Evolutionary conservation across 257 asterid genomes (phyloP), one percentile per base, ranked within the genome.

Genomic region (Nemophila menziesii): DNA sequence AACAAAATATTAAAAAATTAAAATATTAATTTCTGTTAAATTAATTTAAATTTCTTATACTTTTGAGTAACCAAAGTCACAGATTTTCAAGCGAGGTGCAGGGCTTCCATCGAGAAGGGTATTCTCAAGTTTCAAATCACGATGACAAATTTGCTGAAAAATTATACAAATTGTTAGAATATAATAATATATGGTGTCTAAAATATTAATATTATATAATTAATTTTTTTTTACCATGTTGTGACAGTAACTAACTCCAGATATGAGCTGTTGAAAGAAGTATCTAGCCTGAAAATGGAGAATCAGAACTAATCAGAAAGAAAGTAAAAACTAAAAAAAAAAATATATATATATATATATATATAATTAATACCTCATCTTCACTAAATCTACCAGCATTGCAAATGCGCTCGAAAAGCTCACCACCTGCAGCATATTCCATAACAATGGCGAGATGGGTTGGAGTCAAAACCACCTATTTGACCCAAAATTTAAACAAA

Each of bases 1-100:
- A 8, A 21, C 9, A 48, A 29, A 29, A 2, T 2, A 8, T 11
- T 5, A 0, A 7, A 1, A 39, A 19, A 0, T 16, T 12, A 19
- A 9, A 15, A 12, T 20, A 20, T 0, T 12, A 0, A 11, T 15
- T 27, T 27, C 14, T 12, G 5, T 27, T 9, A 20, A 27, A 27
- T 12, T 7, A 13, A 22, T 39, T 17, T 33, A 41, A 43, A 36
- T 10, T 45, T 5, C 20, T 34, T 19, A 22, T 6, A 65, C 72
- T 67, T 65, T 65, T 43, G 72, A 65, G 50, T 65, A 65, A 14
- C 72, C 72, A 36, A 65, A 65, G 52, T 65, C 72, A 22, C 72
- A 65, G 14, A 65, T 65, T 50, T 60, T 65, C 50, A 65, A 56
- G 39, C 60, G 64, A 4, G 72, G 72, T 13, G 72, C 72, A 16